phyloP scores from a whole-genome alignment of 75 land plant genomes.

The Chamaecyparis obtusa region DNA sequence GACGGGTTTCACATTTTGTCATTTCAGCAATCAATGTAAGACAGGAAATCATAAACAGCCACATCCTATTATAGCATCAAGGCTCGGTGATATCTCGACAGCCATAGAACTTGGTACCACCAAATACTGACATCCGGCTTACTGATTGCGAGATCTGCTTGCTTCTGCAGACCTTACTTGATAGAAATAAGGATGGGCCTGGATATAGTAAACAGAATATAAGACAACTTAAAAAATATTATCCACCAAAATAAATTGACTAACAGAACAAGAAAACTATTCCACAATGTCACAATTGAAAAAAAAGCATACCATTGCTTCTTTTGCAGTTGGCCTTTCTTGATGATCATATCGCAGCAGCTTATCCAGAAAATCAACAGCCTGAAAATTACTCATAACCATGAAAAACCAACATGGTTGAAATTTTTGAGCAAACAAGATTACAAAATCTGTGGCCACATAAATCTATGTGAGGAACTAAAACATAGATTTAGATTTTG shows the following conservation, averaged over 20 bases:
- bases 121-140: background rate
- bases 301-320: slow-evolving; percentile 65
- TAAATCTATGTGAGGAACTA: background rate
- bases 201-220: slow-evolving; percentile 9
- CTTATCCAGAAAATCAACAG: slow-evolving; percentile 85
- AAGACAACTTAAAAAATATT: background rate
- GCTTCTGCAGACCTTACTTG: slow-evolving; percentile 70
- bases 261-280: background rate
- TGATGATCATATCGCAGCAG: slow-evolving; percentile 86
- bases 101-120: background rate
- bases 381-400: slow-evolving; percentile 30
- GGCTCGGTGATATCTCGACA: background rate
- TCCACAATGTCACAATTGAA: background rate
- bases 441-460: background rate
- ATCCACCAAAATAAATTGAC: background rate
- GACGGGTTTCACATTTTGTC: background rate
- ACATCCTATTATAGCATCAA: background rate
- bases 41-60: background rate
- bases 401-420: background rate
- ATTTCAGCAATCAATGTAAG: background rate
- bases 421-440: background rate
- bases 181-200: slow-evolving; percentile 85
- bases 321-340: slow-evolving; percentile 85
- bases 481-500: background rate
- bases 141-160: slow-evolving; percentile 45